Evolutionary conservation across 2,329 filamentous ascomycete species (phyloP).

Genomic region (Hymenoscyphus linearis): DNA sequence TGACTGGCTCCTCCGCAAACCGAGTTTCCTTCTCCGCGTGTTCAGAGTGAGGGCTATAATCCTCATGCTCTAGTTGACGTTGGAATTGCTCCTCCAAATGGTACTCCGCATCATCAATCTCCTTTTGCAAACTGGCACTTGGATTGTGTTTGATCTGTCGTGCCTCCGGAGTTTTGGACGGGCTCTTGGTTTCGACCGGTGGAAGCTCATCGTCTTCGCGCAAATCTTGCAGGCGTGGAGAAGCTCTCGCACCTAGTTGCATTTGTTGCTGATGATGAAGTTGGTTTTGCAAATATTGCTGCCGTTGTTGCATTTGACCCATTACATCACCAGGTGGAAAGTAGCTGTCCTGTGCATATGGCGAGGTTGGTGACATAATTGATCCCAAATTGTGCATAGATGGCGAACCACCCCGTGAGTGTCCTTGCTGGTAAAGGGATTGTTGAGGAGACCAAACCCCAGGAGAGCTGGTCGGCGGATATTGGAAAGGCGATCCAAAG

Average conservation of each 20-base stretch:
- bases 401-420: conserved; percentile 59
- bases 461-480: conserved; percentile 57
- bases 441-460: conserved; percentile 54
- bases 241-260: conserved; percentile 43
- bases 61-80: conserved; percentile 72
- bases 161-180: conserved; percentile 50
- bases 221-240: conserved; percentile 63
- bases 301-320: conserved; percentile 42
- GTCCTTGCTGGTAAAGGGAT: conserved; percentile 46
- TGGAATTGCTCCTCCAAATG: conserved; percentile 76
- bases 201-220: conserved; percentile 63
- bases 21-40: conserved; percentile 24
- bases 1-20: conserved; percentile 18
- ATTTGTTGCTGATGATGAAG: conserved; percentile 44
- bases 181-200: conserved; percentile 38
- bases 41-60: conserved; percentile 59
- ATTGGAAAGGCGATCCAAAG: conserved; percentile 63
- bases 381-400: conserved; percentile 49
- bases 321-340: conserved; percentile 36
- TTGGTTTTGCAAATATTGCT: conserved; percentile 45
- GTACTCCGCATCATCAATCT: conserved; percentile 81
- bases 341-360: conserved; percentile 43
- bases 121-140: conserved; percentile 72
- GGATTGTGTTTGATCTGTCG: conserved; percentile 66
- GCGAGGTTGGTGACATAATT: conserved; percentile 59